These are phyloP conservation scores for Suhomyces yuchorum DNA, from an alignment of 1,139 yeast genomes.

Conservation along the genomic window DNA sequence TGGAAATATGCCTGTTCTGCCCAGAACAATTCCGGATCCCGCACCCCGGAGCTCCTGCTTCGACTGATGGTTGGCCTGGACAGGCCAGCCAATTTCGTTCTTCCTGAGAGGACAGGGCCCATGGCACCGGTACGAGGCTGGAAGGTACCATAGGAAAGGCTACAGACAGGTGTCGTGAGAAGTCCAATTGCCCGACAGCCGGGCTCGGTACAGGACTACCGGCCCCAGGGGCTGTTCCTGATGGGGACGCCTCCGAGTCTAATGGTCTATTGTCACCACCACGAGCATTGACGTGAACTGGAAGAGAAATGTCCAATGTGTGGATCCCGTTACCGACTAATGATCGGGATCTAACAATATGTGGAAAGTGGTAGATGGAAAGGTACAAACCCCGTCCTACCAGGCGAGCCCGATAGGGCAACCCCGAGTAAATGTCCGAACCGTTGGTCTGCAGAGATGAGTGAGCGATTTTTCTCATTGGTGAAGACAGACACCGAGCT, in stretches of 20 bases:
- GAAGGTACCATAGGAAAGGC: background rate
- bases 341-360: no score
- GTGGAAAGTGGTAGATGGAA: background rate
- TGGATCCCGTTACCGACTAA: no score
- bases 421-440: background rate
- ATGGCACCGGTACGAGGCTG: conserved; percentile 1
- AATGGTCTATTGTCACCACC: no score
- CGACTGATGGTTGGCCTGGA: background rate
- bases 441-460: conserved; percentile 3
- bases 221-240: no score
- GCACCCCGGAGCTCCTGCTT: background rate
- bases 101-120: background rate
- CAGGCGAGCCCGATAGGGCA: conserved; percentile 1
- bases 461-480: conserved; percentile 16
- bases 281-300: no score
- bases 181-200: background rate
- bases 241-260: no score
- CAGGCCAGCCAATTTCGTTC: background rate
- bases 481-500: background rate
- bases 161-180: background rate
- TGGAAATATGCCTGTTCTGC: background rate
- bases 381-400: background rate
- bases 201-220: no score
- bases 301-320: no score
- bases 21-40: background rate